Base-by-base conservation (phyloP, 768 basidiomycete genomes). In the Lepiota subincarnata region DNA sequence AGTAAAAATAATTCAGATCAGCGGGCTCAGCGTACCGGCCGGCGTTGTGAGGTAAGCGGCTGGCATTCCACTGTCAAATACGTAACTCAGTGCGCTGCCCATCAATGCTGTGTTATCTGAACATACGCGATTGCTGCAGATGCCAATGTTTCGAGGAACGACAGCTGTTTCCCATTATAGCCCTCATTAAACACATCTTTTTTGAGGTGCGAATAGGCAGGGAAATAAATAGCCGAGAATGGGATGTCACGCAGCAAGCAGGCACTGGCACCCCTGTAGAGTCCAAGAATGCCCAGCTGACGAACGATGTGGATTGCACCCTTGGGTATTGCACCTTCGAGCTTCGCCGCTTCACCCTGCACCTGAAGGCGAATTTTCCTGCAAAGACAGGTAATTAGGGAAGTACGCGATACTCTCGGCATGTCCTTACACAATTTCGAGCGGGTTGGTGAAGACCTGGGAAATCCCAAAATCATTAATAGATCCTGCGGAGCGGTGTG, bases 241-340 rank as follows among this genome's bases (percentile, higher is more conserved):
- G 97, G 97, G 49, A 98, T 93, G 67, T 98, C 96, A 45, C 94
- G 89, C 31, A 94, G 80, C 61, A 98, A 72, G 70, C 97, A 99
- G 18, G 96, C 97, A 56, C 83, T 85, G 13, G 95, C 86, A 46
- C 97, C 97, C 67, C 82, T 88, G 76, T 99, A 99, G 38, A 98
- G 73, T 18, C 97, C 97, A 45, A 99, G 51, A 31, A 99, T 74
- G 50, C 97, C 97, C 52, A 99, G 75, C 66, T 95, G 92, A 42
- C 90, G 86, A 55, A 99, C 80, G 64, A 99, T 96, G 67, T 98
- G 94, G 4, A 88, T 68, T 13, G 96, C 96, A 20, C 95, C 95
- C 62, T 86, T 86, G 0, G 89, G 86, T 8, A 76, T 76, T 18
- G 83, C 84, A 35, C 92, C 92, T 60, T 93, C 89, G 7, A 82